Conservation (phyloP, 495 filamentous ascomycete genomes). For the Lophiostoma macrostomum region DNA sequence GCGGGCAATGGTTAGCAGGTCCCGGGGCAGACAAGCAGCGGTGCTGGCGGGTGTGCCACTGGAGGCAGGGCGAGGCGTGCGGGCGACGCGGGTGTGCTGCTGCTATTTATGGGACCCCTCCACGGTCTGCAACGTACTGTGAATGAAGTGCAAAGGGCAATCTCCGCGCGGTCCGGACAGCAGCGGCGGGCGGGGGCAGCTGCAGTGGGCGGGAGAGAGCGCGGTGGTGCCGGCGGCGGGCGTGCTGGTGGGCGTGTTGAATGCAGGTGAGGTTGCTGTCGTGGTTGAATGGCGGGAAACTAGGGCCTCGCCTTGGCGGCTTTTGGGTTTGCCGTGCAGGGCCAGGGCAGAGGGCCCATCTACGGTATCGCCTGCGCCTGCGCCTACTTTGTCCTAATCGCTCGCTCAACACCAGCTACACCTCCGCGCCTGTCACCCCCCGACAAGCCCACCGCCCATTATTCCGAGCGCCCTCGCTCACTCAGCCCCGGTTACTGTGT, state of each 20-base stretch:
- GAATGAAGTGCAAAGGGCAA: constrained; percentile 2
- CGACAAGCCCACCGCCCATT: not conserved
- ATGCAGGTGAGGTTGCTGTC: no score
- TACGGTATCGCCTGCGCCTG: no score
- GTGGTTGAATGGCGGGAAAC: no score
- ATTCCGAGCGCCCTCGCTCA: not conserved
- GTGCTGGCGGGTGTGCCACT: not conserved
- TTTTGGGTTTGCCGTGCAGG: no score
- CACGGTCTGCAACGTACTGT: constrained; percentile 17
- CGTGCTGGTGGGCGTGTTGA: no score
- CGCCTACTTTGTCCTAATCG: no score
- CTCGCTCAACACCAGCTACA: no score
- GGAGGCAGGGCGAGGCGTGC: not conserved
- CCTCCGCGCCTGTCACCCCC: no score
- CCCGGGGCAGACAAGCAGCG: not conserved
- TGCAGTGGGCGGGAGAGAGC: not conserved
- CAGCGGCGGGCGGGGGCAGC: constrained; percentile 5
- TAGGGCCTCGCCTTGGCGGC: no score
- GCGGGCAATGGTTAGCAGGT: not conserved
- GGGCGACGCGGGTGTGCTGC: not conserved
- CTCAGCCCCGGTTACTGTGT: not conserved
- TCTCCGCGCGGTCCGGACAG: constrained; percentile 13
- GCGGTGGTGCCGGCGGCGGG: constrained; percentile 7
- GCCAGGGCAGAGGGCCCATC: no score
- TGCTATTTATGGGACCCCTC: constrained; percentile 9